Evolutionary conservation across 2,329 filamentous ascomycete genomes (phyloP).

Genomic region (Lasiodiplodia hormozganensis): DNA sequence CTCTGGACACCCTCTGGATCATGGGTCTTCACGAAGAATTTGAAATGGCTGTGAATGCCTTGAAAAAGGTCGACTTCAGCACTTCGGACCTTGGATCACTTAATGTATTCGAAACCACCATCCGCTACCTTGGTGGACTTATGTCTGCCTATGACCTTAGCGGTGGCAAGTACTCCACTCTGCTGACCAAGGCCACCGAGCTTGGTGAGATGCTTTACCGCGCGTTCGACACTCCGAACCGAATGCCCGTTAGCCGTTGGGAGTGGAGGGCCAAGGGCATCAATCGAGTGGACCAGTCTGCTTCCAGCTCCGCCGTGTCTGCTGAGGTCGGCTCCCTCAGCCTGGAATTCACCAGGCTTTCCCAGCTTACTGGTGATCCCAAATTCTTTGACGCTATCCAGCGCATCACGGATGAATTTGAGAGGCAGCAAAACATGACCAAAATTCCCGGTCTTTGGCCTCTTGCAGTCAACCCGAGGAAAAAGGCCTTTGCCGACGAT

Average conservation of each 20-base stretch:
- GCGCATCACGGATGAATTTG: constrained; percentile 44
- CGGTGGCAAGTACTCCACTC: constrained; percentile 41
- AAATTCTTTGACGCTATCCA: constrained; percentile 50
- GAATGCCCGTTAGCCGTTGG: constrained; percentile 50
- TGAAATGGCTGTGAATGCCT: constrained; percentile 58
- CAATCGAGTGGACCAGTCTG: constrained; percentile 35
- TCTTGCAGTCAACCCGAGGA: constrained; percentile 41
- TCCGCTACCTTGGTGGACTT: constrained; percentile 48
- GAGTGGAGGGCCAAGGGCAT: constrained; percentile 46
- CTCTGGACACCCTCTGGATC: constrained; percentile 68
- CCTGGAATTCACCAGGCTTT: constrained; percentile 49
- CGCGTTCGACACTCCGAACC: constrained; percentile 53
- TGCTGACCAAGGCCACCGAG: constrained; percentile 50
- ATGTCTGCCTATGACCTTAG: constrained; percentile 48
- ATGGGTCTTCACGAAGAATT: constrained; percentile 67
- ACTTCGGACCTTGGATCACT: constrained; percentile 44
- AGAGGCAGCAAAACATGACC: constrained; percentile 45
- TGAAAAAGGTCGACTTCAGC: constrained; percentile 62
- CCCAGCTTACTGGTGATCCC: constrained; percentile 46
- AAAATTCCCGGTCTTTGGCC: constrained; percentile 48
- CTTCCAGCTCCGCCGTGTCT: constrained; percentile 40
- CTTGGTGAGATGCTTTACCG: constrained; percentile 53
- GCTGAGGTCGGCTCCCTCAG: constrained; percentile 48
- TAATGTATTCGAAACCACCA: constrained; percentile 51
- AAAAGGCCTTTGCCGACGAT: constrained; percentile 40